Evolutionary conservation across 805 yeast species (phyloP).

Genomic region (Nakazawaea laoshanensis): DNA sequence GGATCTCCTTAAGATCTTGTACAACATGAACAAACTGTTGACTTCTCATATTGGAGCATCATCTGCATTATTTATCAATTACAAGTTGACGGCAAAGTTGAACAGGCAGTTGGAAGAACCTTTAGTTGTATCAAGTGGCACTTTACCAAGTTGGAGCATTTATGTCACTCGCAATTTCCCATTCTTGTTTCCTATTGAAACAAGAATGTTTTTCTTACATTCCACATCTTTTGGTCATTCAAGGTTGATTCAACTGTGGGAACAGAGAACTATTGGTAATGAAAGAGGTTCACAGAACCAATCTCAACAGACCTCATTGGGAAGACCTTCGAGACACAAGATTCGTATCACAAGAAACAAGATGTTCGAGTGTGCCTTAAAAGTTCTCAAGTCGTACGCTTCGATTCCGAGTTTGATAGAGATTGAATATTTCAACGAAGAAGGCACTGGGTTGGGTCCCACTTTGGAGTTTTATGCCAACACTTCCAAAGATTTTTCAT

Average conservation of each 20-base stretch:
- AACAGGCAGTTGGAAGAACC: slow-evolving; percentile 88
- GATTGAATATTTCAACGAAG: slow-evolving; percentile 83
- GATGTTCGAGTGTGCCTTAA: slow-evolving; percentile 68
- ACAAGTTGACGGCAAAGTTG: slow-evolving; percentile 79
- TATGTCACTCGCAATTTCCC: slow-evolving; percentile 67
- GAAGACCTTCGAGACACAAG: slow-evolving; percentile 73
- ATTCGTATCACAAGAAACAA: slow-evolving; percentile 66
- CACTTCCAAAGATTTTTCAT: slow-evolving; percentile 69
- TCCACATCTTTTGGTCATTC: slow-evolving; percentile 90
- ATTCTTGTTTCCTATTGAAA: slow-evolving; percentile 77
- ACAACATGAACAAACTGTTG: slow-evolving; percentile 25
- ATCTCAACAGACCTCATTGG: slow-evolving; percentile 33
- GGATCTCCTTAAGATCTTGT: slow-evolving; percentile 38
- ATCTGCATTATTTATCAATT: slow-evolving; percentile 46
- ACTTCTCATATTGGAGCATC: slow-evolving; percentile 21
- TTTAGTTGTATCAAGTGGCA: slow-evolving; percentile 75
- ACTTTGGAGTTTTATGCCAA: slow-evolving; percentile 86
- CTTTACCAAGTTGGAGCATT: slow-evolving; percentile 79
- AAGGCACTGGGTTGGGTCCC: slow-evolving; percentile 95
- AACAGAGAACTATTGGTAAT: slow-evolving; percentile 34
- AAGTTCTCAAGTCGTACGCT: slow-evolving; percentile 70
- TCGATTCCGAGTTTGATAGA: slow-evolving; percentile 76
- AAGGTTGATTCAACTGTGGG: slow-evolving; percentile 75
- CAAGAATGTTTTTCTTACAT: slow-evolving; percentile 69
- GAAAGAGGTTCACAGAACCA: slow-evolving; percentile 13